Evolutionary conservation across 345 rosid genomes (phyloP).

Genomic region (Gossypioides kirkii): DNA sequence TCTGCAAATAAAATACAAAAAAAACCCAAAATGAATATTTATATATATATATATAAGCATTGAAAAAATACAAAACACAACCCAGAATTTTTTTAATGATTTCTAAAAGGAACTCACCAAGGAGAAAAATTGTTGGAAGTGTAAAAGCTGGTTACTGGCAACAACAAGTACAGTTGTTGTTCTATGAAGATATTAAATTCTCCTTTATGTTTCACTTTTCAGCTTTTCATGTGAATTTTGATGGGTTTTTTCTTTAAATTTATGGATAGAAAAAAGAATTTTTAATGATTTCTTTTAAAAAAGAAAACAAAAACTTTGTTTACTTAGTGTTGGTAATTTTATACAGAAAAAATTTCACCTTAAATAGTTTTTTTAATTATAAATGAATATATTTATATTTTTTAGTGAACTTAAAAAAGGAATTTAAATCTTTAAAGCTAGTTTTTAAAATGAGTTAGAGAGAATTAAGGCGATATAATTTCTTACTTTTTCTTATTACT

Average conservation of each 20-base stretch:
- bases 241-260: not conserved
- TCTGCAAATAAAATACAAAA: constrained; percentile 16
- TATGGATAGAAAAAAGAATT: not conserved
- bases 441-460: not conserved
- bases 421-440: not conserved
- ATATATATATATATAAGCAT: too few species aligned
- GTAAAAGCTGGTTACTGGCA: too few species aligned
- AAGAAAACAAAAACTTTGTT: not conserved
- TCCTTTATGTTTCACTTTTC: not conserved
- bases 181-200: too few species aligned
- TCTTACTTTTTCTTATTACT: not conserved
- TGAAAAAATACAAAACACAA: too few species aligned
- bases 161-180: too few species aligned
- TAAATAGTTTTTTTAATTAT: not conserved
- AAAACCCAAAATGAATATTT: too few species aligned
- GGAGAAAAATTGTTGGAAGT: too few species aligned
- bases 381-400: not conserved
- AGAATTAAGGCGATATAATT: constrained; percentile 11
- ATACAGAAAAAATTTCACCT: not conserved
- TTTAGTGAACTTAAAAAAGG: not conserved
- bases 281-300: not conserved
- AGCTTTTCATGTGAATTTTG: not conserved
- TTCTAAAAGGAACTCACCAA: too few species aligned
- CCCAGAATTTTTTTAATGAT: too few species aligned
- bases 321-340: not conserved